Evolutionary conservation across 148 eudicot genomes (phyloP), one percentile per base, ranked within the genome.

Genomic region (Camellia sinensis): DNA sequence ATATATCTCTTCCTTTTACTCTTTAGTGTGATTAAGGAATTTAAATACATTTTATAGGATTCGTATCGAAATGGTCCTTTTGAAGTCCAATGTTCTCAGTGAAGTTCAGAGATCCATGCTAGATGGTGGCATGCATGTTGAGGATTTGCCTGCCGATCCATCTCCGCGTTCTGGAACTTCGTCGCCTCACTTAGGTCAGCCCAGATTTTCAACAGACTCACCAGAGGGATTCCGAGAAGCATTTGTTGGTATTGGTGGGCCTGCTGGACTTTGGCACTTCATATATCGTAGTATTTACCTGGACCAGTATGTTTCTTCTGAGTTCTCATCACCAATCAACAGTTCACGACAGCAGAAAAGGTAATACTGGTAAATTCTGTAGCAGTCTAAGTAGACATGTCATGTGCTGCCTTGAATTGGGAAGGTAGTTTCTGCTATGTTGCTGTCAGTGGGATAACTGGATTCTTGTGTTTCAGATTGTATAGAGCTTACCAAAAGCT

Each of bases 201-300:
- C 88, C 64, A 82, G 80, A 80, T 82, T 74, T 59, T 46, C 77
- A 22, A 63, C 80, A 44, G 90, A 84, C 80, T 82, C 92, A 44
- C 87, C 86, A 22, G 91, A 87, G 59, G 87, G 85, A 76, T 59
- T 76, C 72, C 84, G 86, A 63, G 94, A 93, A 71, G 79, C 90
- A 63, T 82, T 80, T 78, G 72, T 65, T 77, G 90, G 95, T 69
- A 79, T 81, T 67, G 98, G 99, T 72, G 99, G 99, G 80, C 95
- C 95, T 13, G 87, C 88, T 86, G 99, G 99, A 60, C 92, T 96
- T 59, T 96, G 99, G 97, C 99, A 96, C 85, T 96, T 96, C 76
- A 87, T 96, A 13, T 96, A 96, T 79, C 92, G 93, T 63, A 96
- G 97, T 78, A 87, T 93, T 61, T 91, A 87, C 87, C 87, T 92